Base-by-base conservation (phyloP, 2,329 filamentous ascomycete genomes). In the Trichoderma sp. region DNA sequence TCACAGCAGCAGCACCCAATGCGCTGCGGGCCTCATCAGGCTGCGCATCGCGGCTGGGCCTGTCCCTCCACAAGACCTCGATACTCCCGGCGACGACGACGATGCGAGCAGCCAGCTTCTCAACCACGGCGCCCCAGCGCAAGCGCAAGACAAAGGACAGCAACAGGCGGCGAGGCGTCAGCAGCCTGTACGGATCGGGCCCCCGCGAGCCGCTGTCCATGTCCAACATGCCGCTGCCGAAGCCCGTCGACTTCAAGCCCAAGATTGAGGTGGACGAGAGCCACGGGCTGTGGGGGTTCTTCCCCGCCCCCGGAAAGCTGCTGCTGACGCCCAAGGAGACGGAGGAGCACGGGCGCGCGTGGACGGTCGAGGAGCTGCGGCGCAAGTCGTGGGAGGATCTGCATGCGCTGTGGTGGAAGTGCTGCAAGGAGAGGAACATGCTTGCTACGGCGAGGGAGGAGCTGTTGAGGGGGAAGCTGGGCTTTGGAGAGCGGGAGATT, bases 211-310 rank as follows among this genome's bases (percentile, higher is more conserved):
- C 86, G n/a, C 83, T 96, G 66, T 91, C 90, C 21, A 89, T 96
- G 70, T 90, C 88, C 52, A 87, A 90, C 75, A 86, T 90, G 55
- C 84, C 89, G 61, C 83, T 97, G 67, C 95, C 95, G 0, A 85
- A 87, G 76, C 94, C 96, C 7, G 77, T 77, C 70, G 84, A 90
- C 68, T 84, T 85, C 70, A 85, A 88, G 76, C 87, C 87, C 66
- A 78, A 83, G 58, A 78, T 91, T 37, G 78, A 86, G 71, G 86
- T 85, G 52, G 90, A 93, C 77, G 85, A 88, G 32, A 82, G 94
- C 72, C 96, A 99, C 80, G 95, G 94, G 34, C 89, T 99, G 13
- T 98, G 92, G 91, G 90, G 88, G 1, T 99, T 99, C 82, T 98
- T 99, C 81, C 89, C 90, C 75, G 85, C 85, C 71, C 86, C 90